phyloP scores from a whole-genome alignment of 306 rosid species.

The Trichosanthes truncata region DNA sequence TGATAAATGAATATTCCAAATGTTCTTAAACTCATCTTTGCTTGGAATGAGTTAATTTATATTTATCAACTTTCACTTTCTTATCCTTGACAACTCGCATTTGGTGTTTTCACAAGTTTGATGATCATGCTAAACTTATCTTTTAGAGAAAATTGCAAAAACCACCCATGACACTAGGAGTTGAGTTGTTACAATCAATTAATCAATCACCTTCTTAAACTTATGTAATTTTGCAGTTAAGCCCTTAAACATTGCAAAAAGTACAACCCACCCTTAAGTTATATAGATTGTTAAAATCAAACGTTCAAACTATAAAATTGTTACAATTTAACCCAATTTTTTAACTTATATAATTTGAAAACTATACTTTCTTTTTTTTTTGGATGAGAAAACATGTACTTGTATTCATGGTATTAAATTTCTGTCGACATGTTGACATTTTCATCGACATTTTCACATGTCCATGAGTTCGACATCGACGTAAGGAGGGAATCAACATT shows the following conservation, averaged over 20 bases:
- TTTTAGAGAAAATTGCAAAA: background rate
- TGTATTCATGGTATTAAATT: no score
- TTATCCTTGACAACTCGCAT: background rate
- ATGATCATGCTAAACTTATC: background rate
- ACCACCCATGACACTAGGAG: background rate
- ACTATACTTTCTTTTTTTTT: no score
- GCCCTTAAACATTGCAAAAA: background rate
- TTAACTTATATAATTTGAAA: background rate
- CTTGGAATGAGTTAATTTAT: background rate
- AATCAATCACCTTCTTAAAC: background rate
- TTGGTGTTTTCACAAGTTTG: background rate
- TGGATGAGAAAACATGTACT: no score
- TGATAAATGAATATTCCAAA: background rate
- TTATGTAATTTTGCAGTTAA: background rate
- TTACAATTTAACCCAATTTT: background rate
- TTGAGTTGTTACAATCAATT: background rate
- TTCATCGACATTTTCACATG: no score
- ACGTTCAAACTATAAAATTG: background rate
- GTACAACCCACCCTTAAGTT: background rate
- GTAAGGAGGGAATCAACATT: no score
- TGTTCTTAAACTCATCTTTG: background rate
- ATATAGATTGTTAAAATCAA: background rate
- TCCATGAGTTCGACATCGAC: no score
- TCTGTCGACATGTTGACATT: no score
- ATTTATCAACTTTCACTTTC: background rate